Conservation (phyloP, 371 early-diverging fungal species). For the Coemansia sp. region DNA sequence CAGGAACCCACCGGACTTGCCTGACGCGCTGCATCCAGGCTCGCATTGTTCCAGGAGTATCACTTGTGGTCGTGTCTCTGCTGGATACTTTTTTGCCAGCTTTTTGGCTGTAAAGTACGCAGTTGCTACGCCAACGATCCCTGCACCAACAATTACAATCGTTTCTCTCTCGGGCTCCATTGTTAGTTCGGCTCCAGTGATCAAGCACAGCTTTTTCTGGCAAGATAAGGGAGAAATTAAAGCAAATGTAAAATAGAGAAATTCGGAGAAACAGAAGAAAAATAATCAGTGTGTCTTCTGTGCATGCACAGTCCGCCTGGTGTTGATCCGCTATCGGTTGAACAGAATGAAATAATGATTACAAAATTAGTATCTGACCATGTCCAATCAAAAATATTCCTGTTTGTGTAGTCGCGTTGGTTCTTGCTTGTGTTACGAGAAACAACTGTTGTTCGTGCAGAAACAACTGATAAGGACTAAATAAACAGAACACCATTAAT, state of each 20-base stretch:
- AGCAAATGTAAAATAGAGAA: background rate
- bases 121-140: conserved; percentile 62
- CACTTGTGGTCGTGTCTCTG: conserved; percentile 38
- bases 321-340: background rate
- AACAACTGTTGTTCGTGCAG: too few species aligned
- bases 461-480: too few species aligned
- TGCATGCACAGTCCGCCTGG: background rate
- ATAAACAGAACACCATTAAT: too few species aligned
- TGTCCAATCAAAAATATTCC: too few species aligned
- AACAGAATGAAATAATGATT: too few species aligned
- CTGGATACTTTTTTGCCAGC: conserved; percentile 34
- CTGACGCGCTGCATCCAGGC: conserved; percentile 65
- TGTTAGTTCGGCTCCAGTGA: background rate
- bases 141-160: conserved; percentile 59
- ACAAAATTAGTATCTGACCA: too few species aligned
- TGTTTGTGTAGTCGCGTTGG: too few species aligned
- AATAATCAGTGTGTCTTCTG: background rate
- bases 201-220: background rate
- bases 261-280: background rate
- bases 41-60: conserved; percentile 61
- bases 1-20: conserved; percentile 73
- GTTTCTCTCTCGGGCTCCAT: conserved; percentile 35
- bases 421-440: too few species aligned
- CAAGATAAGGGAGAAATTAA: background rate
- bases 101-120: conserved; percentile 60